Evolutionary conservation across 2,329 filamentous ascomycete genomes (phyloP).

Genomic region (Ophiostoma sp.): DNA sequence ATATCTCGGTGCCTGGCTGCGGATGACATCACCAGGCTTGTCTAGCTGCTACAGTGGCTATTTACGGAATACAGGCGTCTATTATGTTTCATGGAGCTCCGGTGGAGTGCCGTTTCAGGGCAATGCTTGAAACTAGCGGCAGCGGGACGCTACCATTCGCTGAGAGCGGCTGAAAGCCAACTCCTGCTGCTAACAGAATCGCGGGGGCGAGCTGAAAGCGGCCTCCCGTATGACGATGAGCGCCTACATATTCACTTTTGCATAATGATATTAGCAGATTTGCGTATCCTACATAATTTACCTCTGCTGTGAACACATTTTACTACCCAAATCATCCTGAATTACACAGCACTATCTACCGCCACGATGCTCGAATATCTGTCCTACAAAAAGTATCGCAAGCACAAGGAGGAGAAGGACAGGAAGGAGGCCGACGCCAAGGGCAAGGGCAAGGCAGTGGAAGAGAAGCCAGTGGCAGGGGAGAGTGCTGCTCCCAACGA

Average conservation of each 20-base stretch:
- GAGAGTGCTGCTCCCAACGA: not conserved
- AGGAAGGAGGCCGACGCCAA: slow-evolving; percentile 29
- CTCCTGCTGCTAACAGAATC: not conserved
- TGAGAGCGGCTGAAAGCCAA: not conserved
- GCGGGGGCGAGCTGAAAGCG: slow-evolving; percentile 12
- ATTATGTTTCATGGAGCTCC: not conserved
- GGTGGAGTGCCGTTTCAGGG: not conserved
- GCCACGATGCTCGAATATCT: slow-evolving; percentile 12
- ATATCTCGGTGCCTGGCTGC: not conserved
- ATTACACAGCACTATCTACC: not conserved
- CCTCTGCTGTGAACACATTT: too few species aligned
- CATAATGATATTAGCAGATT: not conserved
- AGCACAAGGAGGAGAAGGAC: slow-evolving; percentile 45
- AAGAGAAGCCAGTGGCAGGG: not conserved
- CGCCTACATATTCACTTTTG: not conserved
- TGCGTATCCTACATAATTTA: too few species aligned
- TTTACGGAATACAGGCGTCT: not conserved
- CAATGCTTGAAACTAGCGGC: slow-evolving; percentile 9
- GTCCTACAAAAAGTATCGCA: slow-evolving; percentile 29
- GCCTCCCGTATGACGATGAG: slow-evolving; percentile 1
- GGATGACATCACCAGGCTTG: not conserved
- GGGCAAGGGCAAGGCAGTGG: slow-evolving; percentile 2
- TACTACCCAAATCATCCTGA: not conserved
- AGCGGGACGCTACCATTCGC: not conserved
- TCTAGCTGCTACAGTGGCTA: not conserved